Base-by-base conservation (phyloP, 2,329 filamentous ascomycete species). In the Alternaria brassicicola region DNA sequence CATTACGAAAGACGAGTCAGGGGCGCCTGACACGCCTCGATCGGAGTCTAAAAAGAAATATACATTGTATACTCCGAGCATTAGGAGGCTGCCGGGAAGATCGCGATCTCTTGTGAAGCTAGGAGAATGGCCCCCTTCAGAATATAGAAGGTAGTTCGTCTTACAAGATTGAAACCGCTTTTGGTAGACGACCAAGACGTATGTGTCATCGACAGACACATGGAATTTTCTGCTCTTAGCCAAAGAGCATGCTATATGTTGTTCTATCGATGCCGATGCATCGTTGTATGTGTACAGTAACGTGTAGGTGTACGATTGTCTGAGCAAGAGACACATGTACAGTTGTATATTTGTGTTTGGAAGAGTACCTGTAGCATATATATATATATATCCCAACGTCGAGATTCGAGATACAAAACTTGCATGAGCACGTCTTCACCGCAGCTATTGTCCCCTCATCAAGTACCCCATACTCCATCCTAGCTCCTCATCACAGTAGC, bases 401-500 rank as follows among this genome's bases (percentile, higher is more conserved):
- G 30, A 35, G 13, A 33, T n/a, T 5, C 19, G 19, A 33, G 21
- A 33, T 47, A 17, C 43, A 8, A 35, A n/a, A 17, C 19, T 3
- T 39, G 19, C 28, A 23, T 46, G 17, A 17, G n/a, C 39, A 25
- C 23, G 39, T 25, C 6, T 28, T 25, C 3, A 26, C 4, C 25
- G 23, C 39, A n/a, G 23, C n/a, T 26, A 9, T 13, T 25, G 39
- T 43, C 39, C n/a, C 23, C 23, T 26, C 25, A 26, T 28, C 7
- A 26, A 10, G 23, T 26, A 25, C 26, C 13, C 7, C 25, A 35
- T 9, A 4, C 15, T 10, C 26, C n/a, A 15, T 28, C 12, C 6
- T 35, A 48, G 36, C 15, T 6, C 17, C 17, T 19, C 15, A 51
- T 30, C 13, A 61, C 50, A 13, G 59, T 65, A 21, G 65, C 64